phyloP scores from a whole-genome alignment of 2,329 filamentous ascomycete species.

The Verticillium alfalfae region DNA sequence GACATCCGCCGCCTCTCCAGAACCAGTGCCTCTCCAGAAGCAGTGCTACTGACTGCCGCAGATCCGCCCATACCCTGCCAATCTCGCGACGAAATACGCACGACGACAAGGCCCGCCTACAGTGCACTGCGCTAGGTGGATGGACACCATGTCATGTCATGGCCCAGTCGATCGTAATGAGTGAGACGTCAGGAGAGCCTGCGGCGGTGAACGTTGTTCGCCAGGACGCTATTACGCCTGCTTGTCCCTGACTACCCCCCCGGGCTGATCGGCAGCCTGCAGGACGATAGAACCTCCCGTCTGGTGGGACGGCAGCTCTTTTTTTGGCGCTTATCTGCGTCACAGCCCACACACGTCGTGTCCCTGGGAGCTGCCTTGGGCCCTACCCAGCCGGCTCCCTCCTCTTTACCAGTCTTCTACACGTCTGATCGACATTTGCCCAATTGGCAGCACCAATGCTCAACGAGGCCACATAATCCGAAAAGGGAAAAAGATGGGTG shows the following conservation, averaged over 20 bases:
- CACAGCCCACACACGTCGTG: neutral
- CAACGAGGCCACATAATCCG: neutral
- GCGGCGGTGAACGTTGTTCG: neutral
- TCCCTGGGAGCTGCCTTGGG: neutral
- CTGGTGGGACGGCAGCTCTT: neutral
- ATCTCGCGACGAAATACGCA: neutral
- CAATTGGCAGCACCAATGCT: neutral
- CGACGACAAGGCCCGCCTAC: neutral
- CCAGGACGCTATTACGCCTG: neutral
- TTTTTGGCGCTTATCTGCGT: slow-evolving; percentile 1
- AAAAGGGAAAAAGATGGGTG: neutral
- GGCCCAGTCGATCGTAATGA: neutral
- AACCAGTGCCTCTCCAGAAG: neutral
- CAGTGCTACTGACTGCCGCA: neutral
- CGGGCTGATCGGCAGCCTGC: neutral
- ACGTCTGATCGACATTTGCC: neutral
- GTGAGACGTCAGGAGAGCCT: neutral
- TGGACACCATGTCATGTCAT: neutral
- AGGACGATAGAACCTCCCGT: neutral
- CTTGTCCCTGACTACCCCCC: neutral
- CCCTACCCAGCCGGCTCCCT: neutral
- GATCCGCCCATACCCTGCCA: neutral
- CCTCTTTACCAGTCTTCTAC: neutral
- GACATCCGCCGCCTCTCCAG: neutral
- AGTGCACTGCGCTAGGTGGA: neutral